Conservation (phyloP, 805 yeast species). For the Zygosaccharomyces lentus region DNA sequence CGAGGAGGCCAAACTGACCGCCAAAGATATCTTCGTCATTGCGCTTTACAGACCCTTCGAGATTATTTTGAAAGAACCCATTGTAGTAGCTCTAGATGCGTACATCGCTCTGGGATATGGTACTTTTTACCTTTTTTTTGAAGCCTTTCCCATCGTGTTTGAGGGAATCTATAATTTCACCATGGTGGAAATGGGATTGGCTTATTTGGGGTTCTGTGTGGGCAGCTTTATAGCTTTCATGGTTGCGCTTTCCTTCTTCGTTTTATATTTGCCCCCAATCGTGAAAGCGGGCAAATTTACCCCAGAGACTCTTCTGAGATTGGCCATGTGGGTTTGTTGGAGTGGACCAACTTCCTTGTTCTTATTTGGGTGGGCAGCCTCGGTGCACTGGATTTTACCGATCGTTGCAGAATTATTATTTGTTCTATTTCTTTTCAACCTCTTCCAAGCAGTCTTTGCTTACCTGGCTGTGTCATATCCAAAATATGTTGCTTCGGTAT, state of each 20-base stretch:
- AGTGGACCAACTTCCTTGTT: constrained; percentile 43
- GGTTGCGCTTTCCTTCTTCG: constrained; percentile 27
- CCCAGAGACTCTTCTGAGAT: constrained; percentile 43
- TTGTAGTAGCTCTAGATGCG: constrained; percentile 48
- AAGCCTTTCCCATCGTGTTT: constrained; percentile 57
- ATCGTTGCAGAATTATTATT: constrained; percentile 42
- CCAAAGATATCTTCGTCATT: constrained; percentile 24
- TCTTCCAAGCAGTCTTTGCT: constrained; percentile 50
- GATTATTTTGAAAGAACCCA: constrained; percentile 49
- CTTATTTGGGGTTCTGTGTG: constrained; percentile 44
- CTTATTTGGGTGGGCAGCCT: constrained; percentile 48
- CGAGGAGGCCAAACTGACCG: constrained; percentile 37
- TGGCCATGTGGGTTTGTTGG: constrained; percentile 40
- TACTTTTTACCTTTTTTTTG: constrained; percentile 51
- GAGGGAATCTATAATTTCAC: constrained; percentile 43
- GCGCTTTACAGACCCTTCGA: constrained; percentile 49
- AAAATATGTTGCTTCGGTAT: constrained; percentile 51
- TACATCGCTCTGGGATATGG: constrained; percentile 53
- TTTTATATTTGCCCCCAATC: constrained; percentile 27
- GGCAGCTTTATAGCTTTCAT: constrained; percentile 43
- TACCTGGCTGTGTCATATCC: constrained; percentile 48
- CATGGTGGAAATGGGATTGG: constrained; percentile 43
- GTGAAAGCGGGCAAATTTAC: constrained; percentile 28
- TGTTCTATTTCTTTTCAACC: constrained; percentile 38
- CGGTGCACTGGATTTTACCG: constrained; percentile 49